phyloP scores from a whole-genome alignment of 1,284 basidiomycete genomes.

The Ustilago hordei region DNA sequence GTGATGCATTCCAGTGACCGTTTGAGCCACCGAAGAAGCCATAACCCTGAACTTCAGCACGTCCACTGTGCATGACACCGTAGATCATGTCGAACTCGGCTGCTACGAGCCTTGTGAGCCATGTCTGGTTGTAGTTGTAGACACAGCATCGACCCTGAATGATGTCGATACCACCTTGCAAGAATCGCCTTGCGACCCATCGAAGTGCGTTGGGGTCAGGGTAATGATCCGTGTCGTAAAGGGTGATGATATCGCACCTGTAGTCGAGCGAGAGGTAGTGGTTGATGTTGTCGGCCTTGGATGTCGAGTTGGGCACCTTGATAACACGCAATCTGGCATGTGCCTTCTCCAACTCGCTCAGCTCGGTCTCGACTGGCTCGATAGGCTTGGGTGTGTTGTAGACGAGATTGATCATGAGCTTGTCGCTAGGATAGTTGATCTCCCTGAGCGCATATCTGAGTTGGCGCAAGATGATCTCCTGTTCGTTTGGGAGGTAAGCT shows the following conservation, averaged over 20 bases:
- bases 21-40: constrained; percentile 65
- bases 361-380: constrained; percentile 53
- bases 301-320: constrained; percentile 61
- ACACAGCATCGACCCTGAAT: constrained; percentile 64
- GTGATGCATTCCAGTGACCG: constrained; percentile 63
- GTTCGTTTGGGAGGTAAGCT: constrained; percentile 62
- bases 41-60: constrained; percentile 57
- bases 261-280: constrained; percentile 56
- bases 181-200: constrained; percentile 58
- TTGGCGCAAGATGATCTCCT: constrained; percentile 64
- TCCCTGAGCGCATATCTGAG: constrained; percentile 57
- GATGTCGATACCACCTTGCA: constrained; percentile 62
- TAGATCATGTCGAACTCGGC: constrained; percentile 66
- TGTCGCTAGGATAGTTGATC: constrained; percentile 58
- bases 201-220: constrained; percentile 57
- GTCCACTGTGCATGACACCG: constrained; percentile 60
- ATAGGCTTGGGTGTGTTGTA: constrained; percentile 65
- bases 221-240: constrained; percentile 64
- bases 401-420: constrained; percentile 60
- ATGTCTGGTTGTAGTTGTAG: constrained; percentile 61
- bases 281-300: constrained; percentile 64
- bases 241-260: constrained; percentile 60
- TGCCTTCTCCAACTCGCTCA: constrained; percentile 45
- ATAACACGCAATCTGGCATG: constrained; percentile 53
- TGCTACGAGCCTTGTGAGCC: constrained; percentile 51